Percentiles rank a stretch among this genome's conserved stretches.
Evolutionary conservation across 225 moss, liverwort and hornwort species (phyloP).

Genomic region (Straminergon stramineum): DNA sequence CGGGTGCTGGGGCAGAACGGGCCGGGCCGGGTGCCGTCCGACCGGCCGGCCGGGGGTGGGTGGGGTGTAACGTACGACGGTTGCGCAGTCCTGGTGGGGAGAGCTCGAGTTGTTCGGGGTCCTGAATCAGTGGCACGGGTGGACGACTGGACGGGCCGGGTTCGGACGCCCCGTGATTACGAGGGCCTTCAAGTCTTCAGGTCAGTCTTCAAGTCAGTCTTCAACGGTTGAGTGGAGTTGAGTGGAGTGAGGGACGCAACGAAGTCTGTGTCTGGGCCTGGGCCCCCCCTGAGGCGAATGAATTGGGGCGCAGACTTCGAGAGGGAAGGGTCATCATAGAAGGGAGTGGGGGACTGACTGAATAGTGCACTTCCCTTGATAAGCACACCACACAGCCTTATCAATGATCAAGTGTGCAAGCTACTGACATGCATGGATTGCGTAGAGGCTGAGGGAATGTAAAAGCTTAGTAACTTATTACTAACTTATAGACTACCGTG

Average conservation of each 20-base stretch:
- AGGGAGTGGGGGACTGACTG: constrained; percentile 16
- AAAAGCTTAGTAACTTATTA: too few species aligned
- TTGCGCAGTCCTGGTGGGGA: neutral
- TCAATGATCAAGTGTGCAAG: constrained; percentile 31
- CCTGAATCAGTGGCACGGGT: constrained; percentile 3
- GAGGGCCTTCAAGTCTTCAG: neutral
- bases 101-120: neutral
- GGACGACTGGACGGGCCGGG: neutral
- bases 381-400: constrained; percentile 23
- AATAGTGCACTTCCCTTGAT: constrained; percentile 15
- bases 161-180: neutral
- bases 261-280: neutral
- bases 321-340: constrained; percentile 1
- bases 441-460: neutral
- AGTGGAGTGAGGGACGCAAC: neutral
- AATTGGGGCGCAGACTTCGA: constrained; percentile 3
- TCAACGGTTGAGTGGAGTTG: constrained; percentile 10
- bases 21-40: neutral
- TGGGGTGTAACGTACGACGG: neutral
- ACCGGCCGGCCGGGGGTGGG: neutral
- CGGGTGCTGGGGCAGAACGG: neutral
- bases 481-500: too few species aligned
- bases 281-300: neutral
- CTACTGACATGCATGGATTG: constrained; percentile 1
- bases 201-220: neutral